Evolutionary conservation across 2,329 filamentous ascomycete genomes (phyloP).

Genomic region (Cladosporium sp.): DNA sequence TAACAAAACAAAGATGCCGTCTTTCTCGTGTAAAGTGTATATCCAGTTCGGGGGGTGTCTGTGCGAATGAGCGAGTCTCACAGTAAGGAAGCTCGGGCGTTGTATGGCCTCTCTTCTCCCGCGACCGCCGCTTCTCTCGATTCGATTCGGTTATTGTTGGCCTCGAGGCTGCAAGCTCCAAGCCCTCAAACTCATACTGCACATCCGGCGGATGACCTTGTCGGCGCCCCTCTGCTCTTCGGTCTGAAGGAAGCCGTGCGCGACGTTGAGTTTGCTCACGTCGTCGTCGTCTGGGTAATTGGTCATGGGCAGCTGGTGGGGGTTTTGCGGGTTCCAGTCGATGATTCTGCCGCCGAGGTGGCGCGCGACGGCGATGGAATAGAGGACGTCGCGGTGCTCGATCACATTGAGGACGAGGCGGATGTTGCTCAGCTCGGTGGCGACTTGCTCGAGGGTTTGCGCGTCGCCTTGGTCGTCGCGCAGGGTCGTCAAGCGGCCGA

Average conservation of each 20-base stretch:
- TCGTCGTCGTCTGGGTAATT: slow-evolving; percentile 37
- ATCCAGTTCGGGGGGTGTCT: no score
- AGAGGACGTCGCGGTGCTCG: slow-evolving; percentile 87
- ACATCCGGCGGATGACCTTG: slow-evolving; percentile 46
- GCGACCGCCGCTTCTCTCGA: no score
- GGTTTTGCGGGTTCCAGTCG: slow-evolving; percentile 34
- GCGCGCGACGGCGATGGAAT: slow-evolving; percentile 78
- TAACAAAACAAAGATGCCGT: no score
- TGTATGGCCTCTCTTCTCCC: no score
- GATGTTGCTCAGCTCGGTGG: slow-evolving; percentile 53
- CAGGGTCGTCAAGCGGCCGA: slow-evolving; percentile 68
- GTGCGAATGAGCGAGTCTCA: no score
- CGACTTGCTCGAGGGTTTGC: slow-evolving; percentile 51
- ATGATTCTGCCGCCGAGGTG: slow-evolving; percentile 62
- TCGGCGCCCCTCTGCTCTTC: slow-evolving; percentile 43
- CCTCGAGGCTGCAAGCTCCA: slow-evolving; percentile 29
- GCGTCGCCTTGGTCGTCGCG: slow-evolving; percentile 57
- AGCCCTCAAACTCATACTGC: slow-evolving; percentile 45
- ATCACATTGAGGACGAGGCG: slow-evolving; percentile 70
- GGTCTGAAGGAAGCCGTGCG: slow-evolving; percentile 45
- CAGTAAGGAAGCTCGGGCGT: no score
- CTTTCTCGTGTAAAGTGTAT: no score
- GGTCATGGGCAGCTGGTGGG: slow-evolving; percentile 20
- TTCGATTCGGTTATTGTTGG: background rate
- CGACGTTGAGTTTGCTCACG: slow-evolving; percentile 44